Evolutionary conservation across 2,329 filamentous ascomycete genomes (phyloP).

Genomic region (Fusarium sambucinum): DNA sequence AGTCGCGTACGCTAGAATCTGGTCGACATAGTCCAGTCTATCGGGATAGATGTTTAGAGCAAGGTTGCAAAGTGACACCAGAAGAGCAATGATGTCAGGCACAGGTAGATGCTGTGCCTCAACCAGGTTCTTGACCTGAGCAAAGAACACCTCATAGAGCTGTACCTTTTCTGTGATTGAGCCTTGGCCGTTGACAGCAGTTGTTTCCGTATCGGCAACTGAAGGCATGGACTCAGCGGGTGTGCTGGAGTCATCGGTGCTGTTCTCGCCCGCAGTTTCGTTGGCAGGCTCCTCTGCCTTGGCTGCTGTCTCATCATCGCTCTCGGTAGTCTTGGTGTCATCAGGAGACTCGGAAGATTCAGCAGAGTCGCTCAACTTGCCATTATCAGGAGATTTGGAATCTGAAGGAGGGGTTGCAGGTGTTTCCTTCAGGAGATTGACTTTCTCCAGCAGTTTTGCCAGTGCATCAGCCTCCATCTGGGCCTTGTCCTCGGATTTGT

Average conservation of each 20-base stretch:
- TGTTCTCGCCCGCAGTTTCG: conserved; percentile 33
- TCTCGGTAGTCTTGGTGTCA: conserved; percentile 27
- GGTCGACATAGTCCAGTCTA: conserved; percentile 92
- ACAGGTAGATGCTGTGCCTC: conserved; percentile 91
- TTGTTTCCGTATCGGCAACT: conserved; percentile 61
- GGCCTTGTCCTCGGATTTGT: conserved; percentile 74
- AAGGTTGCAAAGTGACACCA: conserved; percentile 94
- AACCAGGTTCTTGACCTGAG: conserved; percentile 93
- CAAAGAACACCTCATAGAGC: conserved; percentile 97
- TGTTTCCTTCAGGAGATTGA: conserved; percentile 74
- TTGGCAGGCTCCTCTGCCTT: conserved; percentile 41
- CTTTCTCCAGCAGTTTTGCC: conserved; percentile 79
- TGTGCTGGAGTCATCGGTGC: conserved; percentile 51
- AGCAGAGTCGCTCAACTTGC: conserved; percentile 47
- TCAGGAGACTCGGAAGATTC: conserved; percentile 52
- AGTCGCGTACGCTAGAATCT: conserved; percentile 89
- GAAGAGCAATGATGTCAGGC: conserved; percentile 91
- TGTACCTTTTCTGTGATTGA: conserved; percentile 75
- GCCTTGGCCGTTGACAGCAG: conserved; percentile 61
- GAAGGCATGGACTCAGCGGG: conserved; percentile 54
- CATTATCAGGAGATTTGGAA: conserved; percentile 39
- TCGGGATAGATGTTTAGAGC: conserved; percentile 97
- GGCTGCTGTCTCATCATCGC: conserved; percentile 33
- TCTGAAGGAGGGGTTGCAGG: conserved; percentile 28
- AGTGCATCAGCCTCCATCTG: conserved; percentile 89